A percentile compares a stretch with the other conserved stretches of the same genome.
These are phyloP conservation scores for Pyracantha coccinea DNA, from an alignment of 331 rosid species.

Conservation along the genomic window DNA sequence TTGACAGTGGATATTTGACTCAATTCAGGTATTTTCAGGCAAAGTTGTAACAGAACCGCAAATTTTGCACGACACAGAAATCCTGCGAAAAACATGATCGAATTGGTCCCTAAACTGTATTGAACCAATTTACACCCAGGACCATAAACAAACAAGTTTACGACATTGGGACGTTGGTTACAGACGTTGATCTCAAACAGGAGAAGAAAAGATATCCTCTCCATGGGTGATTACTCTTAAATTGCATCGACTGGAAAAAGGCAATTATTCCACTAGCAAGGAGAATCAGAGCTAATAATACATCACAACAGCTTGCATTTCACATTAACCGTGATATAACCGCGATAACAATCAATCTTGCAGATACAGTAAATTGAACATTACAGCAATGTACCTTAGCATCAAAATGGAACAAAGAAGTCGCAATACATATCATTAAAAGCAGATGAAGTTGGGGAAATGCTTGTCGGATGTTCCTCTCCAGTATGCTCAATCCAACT, in stretches of 20 bases:
- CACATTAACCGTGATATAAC: neutral
- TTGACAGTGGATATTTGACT: neutral
- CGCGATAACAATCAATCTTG: neutral
- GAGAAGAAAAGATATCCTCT: neutral
- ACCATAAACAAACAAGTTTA: neutral
- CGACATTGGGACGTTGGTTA: neutral
- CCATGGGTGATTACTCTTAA: neutral
- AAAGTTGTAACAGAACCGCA: neutral
- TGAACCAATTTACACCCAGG: neutral
- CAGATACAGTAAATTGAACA: neutral
- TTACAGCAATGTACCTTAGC: neutral
- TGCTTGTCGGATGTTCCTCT: neutral
- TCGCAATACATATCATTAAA: neutral
- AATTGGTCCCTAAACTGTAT: neutral
- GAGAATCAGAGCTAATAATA: neutral
- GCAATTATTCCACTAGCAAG: neutral
- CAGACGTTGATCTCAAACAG: neutral
- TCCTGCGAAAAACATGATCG: neutral
- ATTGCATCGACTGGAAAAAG: neutral
- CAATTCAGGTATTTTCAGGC: neutral
- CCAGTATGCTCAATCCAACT: neutral
- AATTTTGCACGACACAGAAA: neutral
- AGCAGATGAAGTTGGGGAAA: neutral
- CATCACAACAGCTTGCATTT: neutral
- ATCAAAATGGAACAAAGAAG: neutral